Conservation (phyloP, 176 grass and related monocot species). For the Hordeum vulgare region DNA sequence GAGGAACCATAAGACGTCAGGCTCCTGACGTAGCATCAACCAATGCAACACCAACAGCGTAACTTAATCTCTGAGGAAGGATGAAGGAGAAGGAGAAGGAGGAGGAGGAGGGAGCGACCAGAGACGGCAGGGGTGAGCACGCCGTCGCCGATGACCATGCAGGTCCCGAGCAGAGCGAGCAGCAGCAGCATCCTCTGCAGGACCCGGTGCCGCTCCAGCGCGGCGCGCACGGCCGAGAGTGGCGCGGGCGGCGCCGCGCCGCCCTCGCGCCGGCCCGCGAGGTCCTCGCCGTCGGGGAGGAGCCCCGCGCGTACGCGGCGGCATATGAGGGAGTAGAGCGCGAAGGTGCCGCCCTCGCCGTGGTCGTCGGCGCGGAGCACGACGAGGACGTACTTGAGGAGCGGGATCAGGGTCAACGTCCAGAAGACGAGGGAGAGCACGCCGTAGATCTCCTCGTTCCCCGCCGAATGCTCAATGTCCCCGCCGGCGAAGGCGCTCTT, state of each 20-base stretch:
- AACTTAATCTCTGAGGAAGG: neutral
- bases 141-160: conserved; percentile 95
- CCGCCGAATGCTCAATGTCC: conserved; percentile 76
- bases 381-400: conserved; percentile 84
- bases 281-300: conserved; percentile 40
- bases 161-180: conserved; percentile 75
- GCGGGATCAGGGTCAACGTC: conserved; percentile 81
- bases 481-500: conserved; percentile 78
- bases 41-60: neutral
- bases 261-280: neutral
- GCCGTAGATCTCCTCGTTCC: conserved; percentile 97
- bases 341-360: conserved; percentile 97
- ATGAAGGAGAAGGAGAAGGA: neutral
- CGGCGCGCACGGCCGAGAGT: conserved; percentile 22
- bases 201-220: conserved; percentile 57
- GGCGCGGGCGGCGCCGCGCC: neutral
- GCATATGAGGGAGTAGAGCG: conserved; percentile 91
- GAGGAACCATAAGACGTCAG: neutral
- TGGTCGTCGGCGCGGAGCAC: conserved; percentile 82
- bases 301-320: conserved; percentile 57
- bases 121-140: conserved; percentile 89
- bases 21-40: neutral
- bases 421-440: conserved; percentile 97
- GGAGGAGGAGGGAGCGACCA: conserved; percentile 22
- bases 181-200: conserved; percentile 68